Base-by-base conservation (phyloP, 331 rosid genomes). In the Acacia concinna region DNA sequence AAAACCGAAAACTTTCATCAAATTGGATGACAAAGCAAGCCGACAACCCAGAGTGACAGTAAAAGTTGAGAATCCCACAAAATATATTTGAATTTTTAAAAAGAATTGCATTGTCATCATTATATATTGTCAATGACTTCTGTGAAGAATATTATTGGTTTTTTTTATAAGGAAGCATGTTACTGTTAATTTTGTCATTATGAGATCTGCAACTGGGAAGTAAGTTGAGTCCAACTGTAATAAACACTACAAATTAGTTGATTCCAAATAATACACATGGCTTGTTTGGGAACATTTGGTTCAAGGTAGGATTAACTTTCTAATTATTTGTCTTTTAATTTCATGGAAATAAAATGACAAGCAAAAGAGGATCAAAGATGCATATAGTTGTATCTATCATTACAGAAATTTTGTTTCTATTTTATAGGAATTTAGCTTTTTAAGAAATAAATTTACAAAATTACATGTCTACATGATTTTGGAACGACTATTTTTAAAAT, bases 41-140 rank as follows among this genome's bases (percentile, higher is more conserved):
- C 37, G 67, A 63, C 68, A 43, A 67, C 69, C 57, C 4, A 34
- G 47, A 43, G 37, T 13, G 56, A 23, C 15, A 21, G 3, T n/a
- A 20, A n/a, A n/a, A 25, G 30, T 64, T 18, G 11, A 52, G 28
- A 23, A 21, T 8, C 41, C 4, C 67, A 40, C 51, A 14, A 25
- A 81, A 68, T 32, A 18, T 38, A 34, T 71, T 30, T 57, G 14
- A 40, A 15, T 6, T 74, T 68, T 8, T 59, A 75, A 68, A 28
- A 46, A 30, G 23, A 23, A 31, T 44, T 62, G 4, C 21, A 56
- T 21, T 56, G 1, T 56, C 5, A 21, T 20, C 72, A 35, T 57
- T 51, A 68, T 38, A 52, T 54, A 68, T n/a, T 75, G 68, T 75
- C 73, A 56, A 47, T 43, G 71, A 68, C 84, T 81, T 68, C 63